phyloP scores from a whole-genome alignment of 352 stramenopile genomes.

The Globisporangium sylvaticum region DNA sequence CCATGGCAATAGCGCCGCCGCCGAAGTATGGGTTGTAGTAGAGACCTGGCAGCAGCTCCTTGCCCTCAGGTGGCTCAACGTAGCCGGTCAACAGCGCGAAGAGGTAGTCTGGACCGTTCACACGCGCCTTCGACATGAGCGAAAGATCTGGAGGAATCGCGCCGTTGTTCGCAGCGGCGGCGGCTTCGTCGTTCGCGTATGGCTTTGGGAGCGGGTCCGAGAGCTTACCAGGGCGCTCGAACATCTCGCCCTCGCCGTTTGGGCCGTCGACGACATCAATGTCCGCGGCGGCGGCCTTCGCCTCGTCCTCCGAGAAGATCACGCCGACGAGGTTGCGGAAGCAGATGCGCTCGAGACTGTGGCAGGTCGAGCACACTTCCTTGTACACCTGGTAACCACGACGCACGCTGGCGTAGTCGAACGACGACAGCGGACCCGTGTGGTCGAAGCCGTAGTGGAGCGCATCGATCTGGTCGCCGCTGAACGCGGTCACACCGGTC shows the following conservation, averaged over 20 bases:
- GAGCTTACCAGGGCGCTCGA: conserved; percentile 97
- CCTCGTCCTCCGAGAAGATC: conserved; percentile 92
- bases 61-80: conserved; percentile 91
- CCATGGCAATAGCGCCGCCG: conserved; percentile 98
- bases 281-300: conserved; percentile 90
- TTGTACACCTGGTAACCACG: conserved; percentile 99
- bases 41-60: conserved; percentile 78
- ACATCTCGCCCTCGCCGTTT: conserved; percentile 99
- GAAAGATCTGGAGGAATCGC: conserved; percentile 97
- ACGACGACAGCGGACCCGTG: conserved; percentile 78
- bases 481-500: conserved; percentile 77
- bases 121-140: conserved; percentile 97
- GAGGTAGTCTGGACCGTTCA: conserved; percentile 95
- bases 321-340: conserved; percentile 98
- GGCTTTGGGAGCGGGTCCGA: conserved; percentile 94
- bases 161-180: conserved; percentile 95
- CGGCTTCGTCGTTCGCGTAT: conserved; percentile 98
- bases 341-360: conserved; percentile 95
- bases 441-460: conserved; percentile 89
- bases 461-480: conserved; percentile 84
- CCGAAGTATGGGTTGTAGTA: conserved; percentile 99
- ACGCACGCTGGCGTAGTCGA: conserved; percentile 92
- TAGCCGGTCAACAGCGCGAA: conserved; percentile 98
- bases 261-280: conserved; percentile 96
- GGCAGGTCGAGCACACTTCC: conserved; percentile 97